Evolutionary conservation across 2,329 filamentous ascomycete species (phyloP).

Genomic region (Talaromyces funiculosus): DNA sequence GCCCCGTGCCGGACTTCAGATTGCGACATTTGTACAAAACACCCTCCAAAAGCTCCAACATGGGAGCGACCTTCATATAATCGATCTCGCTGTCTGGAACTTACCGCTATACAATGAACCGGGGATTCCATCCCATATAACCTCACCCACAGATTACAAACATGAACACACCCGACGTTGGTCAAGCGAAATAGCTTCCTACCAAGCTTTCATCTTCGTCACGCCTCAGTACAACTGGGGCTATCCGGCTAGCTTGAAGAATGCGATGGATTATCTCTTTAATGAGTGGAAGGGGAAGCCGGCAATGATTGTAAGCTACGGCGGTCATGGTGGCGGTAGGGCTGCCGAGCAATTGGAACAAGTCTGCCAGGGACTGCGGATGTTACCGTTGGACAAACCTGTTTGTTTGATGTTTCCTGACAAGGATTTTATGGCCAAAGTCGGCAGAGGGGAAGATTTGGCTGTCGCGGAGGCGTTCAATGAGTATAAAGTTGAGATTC

Average conservation of each 20-base stretch:
- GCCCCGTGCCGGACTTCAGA: not conserved
- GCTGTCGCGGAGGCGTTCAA: not conserved
- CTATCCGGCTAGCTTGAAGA: conserved; percentile 49
- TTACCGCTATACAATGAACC: conserved; percentile 6
- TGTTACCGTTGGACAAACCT: not conserved
- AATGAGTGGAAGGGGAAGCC: conserved; percentile 54
- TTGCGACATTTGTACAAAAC: conserved; percentile 3
- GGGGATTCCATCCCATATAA: conserved; percentile 2
- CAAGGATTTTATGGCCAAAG: not conserved
- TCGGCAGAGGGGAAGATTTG: not conserved
- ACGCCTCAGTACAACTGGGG: conserved; percentile 48
- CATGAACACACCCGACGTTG: conserved; percentile 7
- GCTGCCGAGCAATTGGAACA: conserved; percentile 4
- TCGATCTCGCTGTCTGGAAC: conserved; percentile 9
- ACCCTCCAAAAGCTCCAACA: not conserved
- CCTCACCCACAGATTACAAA: not conserved
- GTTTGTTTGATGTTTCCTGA: conserved; percentile 3
- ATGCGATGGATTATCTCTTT: conserved; percentile 54
- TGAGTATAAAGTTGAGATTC: not conserved
- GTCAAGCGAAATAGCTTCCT: conserved; percentile 7
- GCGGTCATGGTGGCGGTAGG: conserved; percentile 30
- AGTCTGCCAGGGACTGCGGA: conserved; percentile 7
- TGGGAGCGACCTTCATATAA: not conserved
- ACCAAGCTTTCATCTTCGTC: conserved; percentile 30
- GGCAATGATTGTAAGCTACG: conserved; percentile 47